These are phyloP conservation scores for Candida endomychidarum DNA, from an alignment of 805 yeast genomes.

Conservation along the genomic window DNA sequence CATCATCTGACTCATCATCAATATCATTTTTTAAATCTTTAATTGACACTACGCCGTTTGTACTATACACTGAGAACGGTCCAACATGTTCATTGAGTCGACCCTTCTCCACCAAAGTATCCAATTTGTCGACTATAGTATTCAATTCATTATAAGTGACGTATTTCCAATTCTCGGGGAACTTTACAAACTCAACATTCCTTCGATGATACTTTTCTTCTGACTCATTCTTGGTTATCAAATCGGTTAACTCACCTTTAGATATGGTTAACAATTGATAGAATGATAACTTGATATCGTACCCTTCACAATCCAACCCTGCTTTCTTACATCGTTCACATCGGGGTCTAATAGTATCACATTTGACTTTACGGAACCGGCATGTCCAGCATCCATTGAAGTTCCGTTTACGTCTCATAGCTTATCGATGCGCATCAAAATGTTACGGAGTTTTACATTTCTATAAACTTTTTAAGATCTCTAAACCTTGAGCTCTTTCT, in stretches of 20 bases:
- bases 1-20: background rate
- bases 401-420: constrained; percentile 30
- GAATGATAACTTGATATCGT: constrained; percentile 49
- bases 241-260: constrained; percentile 18
- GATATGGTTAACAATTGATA: constrained; percentile 38
- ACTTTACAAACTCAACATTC: constrained; percentile 43
- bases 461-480: constrained; percentile 29
- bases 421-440: background rate
- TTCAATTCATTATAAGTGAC: constrained; percentile 41
- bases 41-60: background rate
- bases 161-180: constrained; percentile 35
- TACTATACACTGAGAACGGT: constrained; percentile 24
- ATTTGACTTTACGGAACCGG: constrained; percentile 51
- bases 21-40: background rate
- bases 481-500: constrained; percentile 49
- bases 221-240: constrained; percentile 19
- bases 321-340: constrained; percentile 50
- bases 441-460: background rate
- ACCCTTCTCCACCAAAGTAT: constrained; percentile 15
- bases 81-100: constrained; percentile 17
- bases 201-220: constrained; percentile 43
- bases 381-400: constrained; percentile 61
- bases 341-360: constrained; percentile 47
- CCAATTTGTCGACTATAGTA: constrained; percentile 33
- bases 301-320: constrained; percentile 48